Evolutionary conservation across 441 rosid genomes (phyloP).

Genomic region (Isatis lusitanica): DNA sequence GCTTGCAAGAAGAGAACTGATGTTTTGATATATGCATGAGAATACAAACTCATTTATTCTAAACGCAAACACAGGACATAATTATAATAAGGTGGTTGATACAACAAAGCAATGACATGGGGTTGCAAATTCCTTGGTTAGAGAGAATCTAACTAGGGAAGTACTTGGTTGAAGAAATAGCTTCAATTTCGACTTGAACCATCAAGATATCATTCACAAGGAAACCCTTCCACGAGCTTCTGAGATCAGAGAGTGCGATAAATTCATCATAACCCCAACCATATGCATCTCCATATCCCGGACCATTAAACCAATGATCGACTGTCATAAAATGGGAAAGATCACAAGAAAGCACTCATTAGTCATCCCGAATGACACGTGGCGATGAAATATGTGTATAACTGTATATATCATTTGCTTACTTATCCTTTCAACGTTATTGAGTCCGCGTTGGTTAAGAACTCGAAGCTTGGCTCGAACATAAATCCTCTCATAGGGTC

Average conservation of each 20-base stretch:
- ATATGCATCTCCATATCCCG: background rate
- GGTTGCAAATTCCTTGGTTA: background rate
- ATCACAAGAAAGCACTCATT: background rate
- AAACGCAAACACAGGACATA: background rate
- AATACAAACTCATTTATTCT: background rate
- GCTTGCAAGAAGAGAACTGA: too few relatives aligned
- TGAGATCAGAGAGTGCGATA: conserved; percentile 18
- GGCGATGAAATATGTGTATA: background rate
- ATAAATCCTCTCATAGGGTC: conserved; percentile 27
- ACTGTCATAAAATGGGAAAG: background rate
- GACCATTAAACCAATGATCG: background rate
- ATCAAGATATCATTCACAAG: conserved; percentile 6
- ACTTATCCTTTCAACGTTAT: background rate
- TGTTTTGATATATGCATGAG: background rate
- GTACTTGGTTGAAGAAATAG: background rate
- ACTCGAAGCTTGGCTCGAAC: conserved; percentile 25
- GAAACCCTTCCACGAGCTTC: conserved; percentile 9
- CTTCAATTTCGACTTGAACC: background rate
- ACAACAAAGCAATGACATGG: background rate
- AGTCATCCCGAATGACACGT: background rate
- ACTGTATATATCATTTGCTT: background rate
- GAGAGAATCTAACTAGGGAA: conserved; percentile 16
- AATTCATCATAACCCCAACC: background rate
- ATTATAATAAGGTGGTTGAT: background rate
- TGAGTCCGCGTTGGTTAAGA: conserved; percentile 10